phyloP scores from a whole-genome alignment of 495 filamentous ascomycete genomes.

The Xylaria nigripes region DNA sequence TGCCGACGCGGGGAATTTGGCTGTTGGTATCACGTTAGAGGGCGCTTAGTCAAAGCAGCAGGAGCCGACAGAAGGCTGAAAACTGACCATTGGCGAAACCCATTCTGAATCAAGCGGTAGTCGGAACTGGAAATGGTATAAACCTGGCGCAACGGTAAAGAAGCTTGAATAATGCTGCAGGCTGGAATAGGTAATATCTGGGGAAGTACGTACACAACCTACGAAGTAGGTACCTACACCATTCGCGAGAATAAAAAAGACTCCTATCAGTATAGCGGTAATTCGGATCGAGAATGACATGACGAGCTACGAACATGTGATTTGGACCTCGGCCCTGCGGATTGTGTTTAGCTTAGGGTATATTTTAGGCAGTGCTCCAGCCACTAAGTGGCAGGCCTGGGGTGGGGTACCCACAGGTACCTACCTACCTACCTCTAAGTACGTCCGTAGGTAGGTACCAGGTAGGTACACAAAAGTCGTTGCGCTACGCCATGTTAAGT shows the following conservation, averaged over 20 bases:
- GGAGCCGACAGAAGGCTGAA: not conserved
- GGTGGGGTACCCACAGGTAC: no score
- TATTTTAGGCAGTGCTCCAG: not conserved
- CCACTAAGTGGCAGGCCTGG: no score
- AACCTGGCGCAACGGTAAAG: not conserved
- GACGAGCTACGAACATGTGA: conserved; percentile 18
- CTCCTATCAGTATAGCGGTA: not conserved
- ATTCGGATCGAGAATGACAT: conserved; percentile 6
- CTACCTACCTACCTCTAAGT: no score
- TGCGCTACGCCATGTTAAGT: no score
- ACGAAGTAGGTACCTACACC: no score
- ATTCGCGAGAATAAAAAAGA: not conserved
- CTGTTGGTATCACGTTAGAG: conserved; percentile 35
- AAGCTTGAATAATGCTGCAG: no score
- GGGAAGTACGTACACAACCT: conserved; percentile 1
- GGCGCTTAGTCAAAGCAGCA: conserved; percentile 8
- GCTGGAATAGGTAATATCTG: not conserved
- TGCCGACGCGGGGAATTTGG: conserved; percentile 79
- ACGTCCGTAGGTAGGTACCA: not conserved
- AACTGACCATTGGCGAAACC: conserved; percentile 70
- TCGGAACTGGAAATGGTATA: conserved; percentile 7
- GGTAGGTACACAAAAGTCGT: no score
- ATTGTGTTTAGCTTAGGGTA: conserved; percentile 18
- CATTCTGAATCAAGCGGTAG: conserved; percentile 45
- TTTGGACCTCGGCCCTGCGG: conserved; percentile 25